Base-by-base conservation (phyloP, 2,329 filamentous ascomycete species). In the Colletotrichum tamarilloi region DNA sequence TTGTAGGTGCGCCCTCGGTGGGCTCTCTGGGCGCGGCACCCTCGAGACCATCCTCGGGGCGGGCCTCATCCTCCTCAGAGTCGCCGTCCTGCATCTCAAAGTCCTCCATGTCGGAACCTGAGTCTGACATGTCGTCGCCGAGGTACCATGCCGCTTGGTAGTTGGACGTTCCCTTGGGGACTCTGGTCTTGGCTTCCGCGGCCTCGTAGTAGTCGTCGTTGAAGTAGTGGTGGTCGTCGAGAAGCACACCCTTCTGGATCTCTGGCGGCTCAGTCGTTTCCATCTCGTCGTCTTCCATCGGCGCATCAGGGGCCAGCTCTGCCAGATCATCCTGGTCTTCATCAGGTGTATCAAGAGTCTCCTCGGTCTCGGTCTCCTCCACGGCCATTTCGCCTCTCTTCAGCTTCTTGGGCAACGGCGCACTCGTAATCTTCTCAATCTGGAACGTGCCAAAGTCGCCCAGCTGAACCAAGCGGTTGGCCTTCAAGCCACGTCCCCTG, bases 171-270 rank as follows among this genome's bases (percentile, higher is more conserved):
- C 97, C 97, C 82, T 92, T 94, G 1, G 97, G 97, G 26, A 99
- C 84, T 75, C 91, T 91, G 83, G 92, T 97, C 7, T 94, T 94
- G 38, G 85, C 84, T 46, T 87, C 83, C 22, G 91, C 85, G 22
- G 88, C 85, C 66, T 91, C 87, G 55, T 89, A 87, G 6, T 87
- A 86, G 66, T 97, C 93, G 59, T 97, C 95, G 56, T 98, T 96
- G 80, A 98, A 99, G 82, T 99, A 99, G 81, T 98, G 96, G 81
- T 99, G 96, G 76, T 98, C 96, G 77, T 99, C 97, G 11, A 99
- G 87, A 53, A 99, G 85, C 1, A 99, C 97, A 76, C 96, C 97
- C 84, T 96, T 97, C 80, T 92, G 92, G 78, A 83, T 81, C 62
- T 82, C 82, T 26, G 87, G 84, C 4, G 86, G 87, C 78, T 75